A percentile compares a stretch with the other conserved stretches of the same genome.
Evolutionary conservation across 768 basidiomycete species (phyloP).

Genomic region (Lentinula detonsa): DNA sequence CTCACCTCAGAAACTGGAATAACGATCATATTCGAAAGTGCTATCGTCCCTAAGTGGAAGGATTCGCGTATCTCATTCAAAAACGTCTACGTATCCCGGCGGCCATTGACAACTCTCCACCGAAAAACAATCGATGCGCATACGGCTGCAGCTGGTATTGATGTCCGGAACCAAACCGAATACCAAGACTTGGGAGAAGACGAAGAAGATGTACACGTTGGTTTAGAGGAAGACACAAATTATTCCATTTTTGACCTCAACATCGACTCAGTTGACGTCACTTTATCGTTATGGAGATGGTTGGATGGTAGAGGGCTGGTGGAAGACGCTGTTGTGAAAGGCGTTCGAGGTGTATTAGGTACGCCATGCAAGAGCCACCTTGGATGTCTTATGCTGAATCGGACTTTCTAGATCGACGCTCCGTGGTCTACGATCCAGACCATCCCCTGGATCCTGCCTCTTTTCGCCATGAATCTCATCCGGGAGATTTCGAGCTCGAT

Average conservation of each 20-base stretch:
- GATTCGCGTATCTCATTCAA: slow-evolving; percentile 95
- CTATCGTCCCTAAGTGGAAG: slow-evolving; percentile 97
- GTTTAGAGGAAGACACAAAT: slow-evolving; percentile 54
- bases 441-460: slow-evolving; percentile 74
- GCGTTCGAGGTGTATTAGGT: slow-evolving; percentile 93
- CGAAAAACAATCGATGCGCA: slow-evolving; percentile 31
- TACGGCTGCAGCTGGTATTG: slow-evolving; percentile 62
- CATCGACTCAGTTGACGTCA: slow-evolving; percentile 94
- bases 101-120: slow-evolving; percentile 35
- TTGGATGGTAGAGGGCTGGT: slow-evolving; percentile 93
- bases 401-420: slow-evolving; percentile 62
- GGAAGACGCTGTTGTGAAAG: slow-evolving; percentile 86
- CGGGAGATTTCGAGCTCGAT: slow-evolving; percentile 91
- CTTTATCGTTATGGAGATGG: slow-evolving; percentile 87
- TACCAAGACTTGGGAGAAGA: slow-evolving; percentile 61
- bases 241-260: slow-evolving; percentile 91
- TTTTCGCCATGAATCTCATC: slow-evolving; percentile 66
- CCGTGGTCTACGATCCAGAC: slow-evolving; percentile 80
- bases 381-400: background rate
- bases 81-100: slow-evolving; percentile 89
- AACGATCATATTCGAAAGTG: slow-evolving; percentile 93
- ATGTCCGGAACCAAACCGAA: slow-evolving; percentile 71
- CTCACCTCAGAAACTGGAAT: slow-evolving; percentile 91
- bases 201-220: slow-evolving; percentile 31
- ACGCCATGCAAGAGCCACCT: slow-evolving; percentile 13